Conservation (phyloP, 805 yeast species). For the Cyberlindnera meyerae region DNA sequence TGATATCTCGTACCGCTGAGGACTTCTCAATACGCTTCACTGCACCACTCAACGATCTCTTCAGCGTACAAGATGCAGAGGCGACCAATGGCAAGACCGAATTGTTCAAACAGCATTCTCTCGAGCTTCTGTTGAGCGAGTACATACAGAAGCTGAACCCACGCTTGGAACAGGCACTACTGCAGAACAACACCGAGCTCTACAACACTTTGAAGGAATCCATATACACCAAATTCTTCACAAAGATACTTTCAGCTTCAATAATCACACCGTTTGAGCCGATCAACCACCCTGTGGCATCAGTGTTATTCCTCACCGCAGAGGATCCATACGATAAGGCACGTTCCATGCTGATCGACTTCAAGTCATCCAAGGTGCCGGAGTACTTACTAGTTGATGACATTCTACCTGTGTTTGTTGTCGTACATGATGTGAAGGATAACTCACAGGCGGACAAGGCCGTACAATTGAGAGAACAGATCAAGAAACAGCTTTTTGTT, state of each 20-base stretch:
- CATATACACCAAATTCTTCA: conserved; percentile 53
- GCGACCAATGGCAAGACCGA: conserved; percentile 24
- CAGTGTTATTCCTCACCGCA: conserved; percentile 61
- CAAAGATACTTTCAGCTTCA: conserved; percentile 53
- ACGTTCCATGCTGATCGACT: conserved; percentile 49
- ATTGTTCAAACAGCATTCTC: conserved; percentile 31
- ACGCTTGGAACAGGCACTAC: conserved; percentile 8
- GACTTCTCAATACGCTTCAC: conserved; percentile 55
- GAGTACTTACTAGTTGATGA: conserved; percentile 64
- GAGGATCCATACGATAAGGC: conserved; percentile 51
- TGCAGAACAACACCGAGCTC: conserved; percentile 23
- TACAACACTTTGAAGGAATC: conserved; percentile 35
- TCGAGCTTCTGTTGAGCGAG: conserved; percentile 32
- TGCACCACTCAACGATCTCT: conserved; percentile 32
- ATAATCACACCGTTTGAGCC: conserved; percentile 75
- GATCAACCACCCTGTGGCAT: conserved; percentile 80
- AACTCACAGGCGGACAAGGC: conserved; percentile 42
- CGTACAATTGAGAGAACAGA: conserved; percentile 30
- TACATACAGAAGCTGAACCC: conserved; percentile 29
- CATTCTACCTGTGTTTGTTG: conserved; percentile 47
- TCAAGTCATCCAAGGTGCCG: conserved; percentile 45
- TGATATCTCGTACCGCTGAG: conserved; percentile 43
- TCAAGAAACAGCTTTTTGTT: conserved; percentile 34
- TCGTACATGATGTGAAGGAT: conserved; percentile 43
- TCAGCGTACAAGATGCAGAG: conserved; percentile 25